A percentile compares a stretch with the other conserved stretches of the same genome.
Evolutionary conservation across 2,329 filamentous ascomycete species (phyloP).

Genomic region (Aureobasidium pullulans): DNA sequence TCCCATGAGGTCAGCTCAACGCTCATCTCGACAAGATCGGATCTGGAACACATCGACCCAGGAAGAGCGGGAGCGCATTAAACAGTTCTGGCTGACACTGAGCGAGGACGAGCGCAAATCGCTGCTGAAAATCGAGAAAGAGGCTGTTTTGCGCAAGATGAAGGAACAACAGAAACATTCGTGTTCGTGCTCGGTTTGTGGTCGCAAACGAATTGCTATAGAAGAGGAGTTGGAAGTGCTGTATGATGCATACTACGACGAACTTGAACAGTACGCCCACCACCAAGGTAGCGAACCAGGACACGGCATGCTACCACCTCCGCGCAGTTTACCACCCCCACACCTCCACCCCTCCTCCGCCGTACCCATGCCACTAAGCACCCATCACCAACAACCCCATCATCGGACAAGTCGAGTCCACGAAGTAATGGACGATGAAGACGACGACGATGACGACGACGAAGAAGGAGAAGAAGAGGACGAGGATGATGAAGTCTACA

Average conservation of each 20-base stretch:
- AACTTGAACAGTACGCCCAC: slow-evolving; percentile 95
- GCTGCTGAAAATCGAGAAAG: slow-evolving; percentile 95
- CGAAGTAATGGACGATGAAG: slow-evolving; percentile 55
- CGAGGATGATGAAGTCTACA: slow-evolving; percentile 45
- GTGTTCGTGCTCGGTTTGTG: slow-evolving; percentile 95
- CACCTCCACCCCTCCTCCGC: slow-evolving; percentile 42
- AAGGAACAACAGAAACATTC: slow-evolving; percentile 99
- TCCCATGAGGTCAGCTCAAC: slow-evolving; percentile 35
- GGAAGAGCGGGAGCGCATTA: slow-evolving; percentile 93
- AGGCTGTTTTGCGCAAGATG: slow-evolving; percentile 97
- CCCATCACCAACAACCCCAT: slow-evolving; percentile 53
- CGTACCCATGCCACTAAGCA: slow-evolving; percentile 43
- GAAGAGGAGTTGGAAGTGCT: slow-evolving; percentile 96
- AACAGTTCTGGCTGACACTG: slow-evolving; percentile 93
- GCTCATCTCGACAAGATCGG: slow-evolving; percentile 55
- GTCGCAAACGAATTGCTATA: slow-evolving; percentile 90
- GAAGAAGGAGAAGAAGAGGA: slow-evolving; percentile 48
- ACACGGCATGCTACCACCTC: slow-evolving; percentile 60
- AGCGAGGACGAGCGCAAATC: slow-evolving; percentile 93
- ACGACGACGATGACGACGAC: slow-evolving; percentile 47
- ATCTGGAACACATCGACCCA: slow-evolving; percentile 97
- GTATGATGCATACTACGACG: slow-evolving; percentile 97
- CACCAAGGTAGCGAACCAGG: slow-evolving; percentile 58
- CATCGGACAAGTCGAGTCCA: slow-evolving; percentile 68
- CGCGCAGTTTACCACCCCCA: slow-evolving; percentile 38